phyloP scores from a whole-genome alignment of 352 stramenopile species.

The Blastocystis sp. region DNA sequence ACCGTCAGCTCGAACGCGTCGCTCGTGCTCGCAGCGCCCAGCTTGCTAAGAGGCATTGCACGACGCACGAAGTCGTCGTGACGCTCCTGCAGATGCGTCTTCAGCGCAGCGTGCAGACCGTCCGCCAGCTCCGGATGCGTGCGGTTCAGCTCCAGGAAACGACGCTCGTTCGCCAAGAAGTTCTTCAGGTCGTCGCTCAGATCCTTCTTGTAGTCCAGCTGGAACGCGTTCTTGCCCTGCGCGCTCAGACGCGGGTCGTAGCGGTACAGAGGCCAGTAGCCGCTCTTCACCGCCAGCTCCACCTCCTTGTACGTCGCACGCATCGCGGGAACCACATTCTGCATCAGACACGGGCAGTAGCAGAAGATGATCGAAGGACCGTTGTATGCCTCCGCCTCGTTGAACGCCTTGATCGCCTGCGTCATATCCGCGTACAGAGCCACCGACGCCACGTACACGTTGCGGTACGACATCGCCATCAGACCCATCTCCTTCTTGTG shows the following conservation, averaged over 20 bases:
- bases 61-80: conserved; percentile 67
- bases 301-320: conserved; percentile 74
- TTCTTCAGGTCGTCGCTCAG: conserved; percentile 76
- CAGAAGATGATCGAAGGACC: conserved; percentile 77
- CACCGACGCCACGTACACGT: conserved; percentile 79
- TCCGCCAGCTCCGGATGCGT: conserved; percentile 67
- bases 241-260: conserved; percentile 63
- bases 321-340: conserved; percentile 61
- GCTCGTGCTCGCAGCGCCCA: conserved; percentile 62
- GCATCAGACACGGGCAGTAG: conserved; percentile 72
- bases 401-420: conserved; percentile 76
- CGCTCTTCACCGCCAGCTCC: conserved; percentile 69
- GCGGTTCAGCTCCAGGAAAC: conserved; percentile 75
- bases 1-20: conserved; percentile 69
- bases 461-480: conserved; percentile 82
- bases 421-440: conserved; percentile 62
- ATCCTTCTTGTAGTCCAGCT: conserved; percentile 73
- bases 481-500: conserved; percentile 78
- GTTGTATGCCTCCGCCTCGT: conserved; percentile 76
- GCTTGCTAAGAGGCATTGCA: conserved; percentile 68
- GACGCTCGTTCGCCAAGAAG: conserved; percentile 77
- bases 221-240: conserved; percentile 72
- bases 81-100: conserved; percentile 70
- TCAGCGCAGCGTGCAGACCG: conserved; percentile 64
- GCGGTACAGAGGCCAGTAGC: conserved; percentile 52